Percentiles rank a stretch among this genome's conserved stretches.
Evolutionary conservation across 2,329 filamentous ascomycete species (phyloP).

Genomic region (Botryotinia narcissicola): DNA sequence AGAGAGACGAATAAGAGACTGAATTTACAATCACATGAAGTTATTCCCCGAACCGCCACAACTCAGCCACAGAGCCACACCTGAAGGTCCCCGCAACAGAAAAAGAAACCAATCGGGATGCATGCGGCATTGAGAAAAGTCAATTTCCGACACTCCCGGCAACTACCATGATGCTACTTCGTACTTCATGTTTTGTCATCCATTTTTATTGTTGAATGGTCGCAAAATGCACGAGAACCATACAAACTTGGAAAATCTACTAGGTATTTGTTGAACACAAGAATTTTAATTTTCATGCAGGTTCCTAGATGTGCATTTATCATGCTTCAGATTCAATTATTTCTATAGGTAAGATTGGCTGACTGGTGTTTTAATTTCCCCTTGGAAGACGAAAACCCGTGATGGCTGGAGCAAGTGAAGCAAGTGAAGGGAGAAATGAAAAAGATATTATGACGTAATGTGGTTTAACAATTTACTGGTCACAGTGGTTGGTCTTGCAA

Average conservation of each 20-base stretch:
- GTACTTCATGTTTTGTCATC: too few species aligned
- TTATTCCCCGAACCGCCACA: not conserved
- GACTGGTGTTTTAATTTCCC: not conserved
- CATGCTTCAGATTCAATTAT: not conserved
- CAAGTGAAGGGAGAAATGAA: not conserved
- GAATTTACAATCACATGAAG: not conserved
- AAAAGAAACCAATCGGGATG: not conserved
- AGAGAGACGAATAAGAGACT: not conserved
- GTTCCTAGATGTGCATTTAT: not conserved
- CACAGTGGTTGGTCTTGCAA: not conserved
- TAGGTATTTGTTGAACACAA: not conserved
- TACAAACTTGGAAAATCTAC: not conserved
- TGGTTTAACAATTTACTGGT: not conserved
- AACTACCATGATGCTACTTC: not conserved
- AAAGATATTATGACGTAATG: slow-evolving; percentile 1
- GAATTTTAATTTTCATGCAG: not conserved
- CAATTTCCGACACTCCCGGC: not conserved
- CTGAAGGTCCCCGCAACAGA: not conserved
- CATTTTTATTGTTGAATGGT: not conserved
- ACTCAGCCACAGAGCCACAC: not conserved
- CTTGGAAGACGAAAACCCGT: not conserved
- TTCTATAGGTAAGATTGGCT: not conserved
- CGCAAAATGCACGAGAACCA: not conserved
- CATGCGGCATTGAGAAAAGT: not conserved
- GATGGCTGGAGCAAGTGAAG: not conserved